A percentile compares a stretch with the other conserved stretches of the same genome.
phyloP scores from a whole-genome alignment of 2,329 filamentous ascomycete species.

The Huntiella bhutanensis region DNA sequence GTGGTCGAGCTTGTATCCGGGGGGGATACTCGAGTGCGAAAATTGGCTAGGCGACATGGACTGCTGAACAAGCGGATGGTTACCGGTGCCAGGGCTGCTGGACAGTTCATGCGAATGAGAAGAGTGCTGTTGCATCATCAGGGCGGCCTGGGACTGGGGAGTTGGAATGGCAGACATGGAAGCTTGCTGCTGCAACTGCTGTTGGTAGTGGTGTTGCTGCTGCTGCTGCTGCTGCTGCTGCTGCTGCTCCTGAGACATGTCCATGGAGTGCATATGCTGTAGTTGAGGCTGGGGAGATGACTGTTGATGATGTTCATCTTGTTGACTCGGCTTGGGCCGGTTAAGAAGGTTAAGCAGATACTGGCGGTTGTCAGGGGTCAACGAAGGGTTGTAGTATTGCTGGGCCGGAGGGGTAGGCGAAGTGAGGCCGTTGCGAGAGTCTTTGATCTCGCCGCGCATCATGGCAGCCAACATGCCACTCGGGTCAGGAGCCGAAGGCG shows the following conservation, averaged over 20 bases:
- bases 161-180: conserved; percentile 16
- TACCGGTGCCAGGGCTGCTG: conserved; percentile 7
- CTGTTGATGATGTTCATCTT: conserved; percentile 22
- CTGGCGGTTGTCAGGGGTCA: conserved; percentile 56
- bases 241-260: conserved; percentile 10
- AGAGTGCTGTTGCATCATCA: conserved; percentile 1
- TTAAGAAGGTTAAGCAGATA: conserved; percentile 75
- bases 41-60: conserved; percentile 11
- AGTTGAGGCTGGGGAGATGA: conserved; percentile 6
- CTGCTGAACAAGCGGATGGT: conserved; percentile 11
- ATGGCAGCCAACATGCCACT: conserved; percentile 39
- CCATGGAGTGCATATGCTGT: conserved; percentile 20
- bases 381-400: conserved; percentile 27
- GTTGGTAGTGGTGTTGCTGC: conserved; percentile 8
- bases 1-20: conserved; percentile 15
- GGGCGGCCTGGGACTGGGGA: conserved; percentile 21
- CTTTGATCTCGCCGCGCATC: conserved; percentile 33
- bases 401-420: conserved; percentile 14
- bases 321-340: conserved; percentile 49
- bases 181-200: conserved; percentile 14
- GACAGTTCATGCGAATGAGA: conserved; percentile 16
- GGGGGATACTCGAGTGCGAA: conserved; percentile 12
- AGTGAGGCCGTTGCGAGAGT: conserved; percentile 17
- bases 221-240: conserved; percentile 8
- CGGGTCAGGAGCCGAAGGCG: conserved; percentile 36